Evolutionary conservation across 2,329 filamentous ascomycete genomes (phyloP).

Genomic region (Corinectria fuckeliana): DNA sequence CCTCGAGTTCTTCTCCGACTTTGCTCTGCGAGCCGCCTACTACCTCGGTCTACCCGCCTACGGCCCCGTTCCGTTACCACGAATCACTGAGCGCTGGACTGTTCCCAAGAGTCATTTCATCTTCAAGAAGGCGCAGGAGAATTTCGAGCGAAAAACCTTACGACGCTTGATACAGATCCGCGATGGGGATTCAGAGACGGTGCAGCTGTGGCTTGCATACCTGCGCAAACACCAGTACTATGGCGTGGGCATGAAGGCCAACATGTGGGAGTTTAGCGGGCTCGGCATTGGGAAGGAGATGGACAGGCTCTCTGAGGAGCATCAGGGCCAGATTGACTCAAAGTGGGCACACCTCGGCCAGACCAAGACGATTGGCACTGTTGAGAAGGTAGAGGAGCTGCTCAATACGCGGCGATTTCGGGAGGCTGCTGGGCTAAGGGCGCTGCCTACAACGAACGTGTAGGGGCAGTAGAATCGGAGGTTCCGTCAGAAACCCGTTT

Average conservation of each 20-base stretch:
- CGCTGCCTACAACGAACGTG: conserved; percentile 30
- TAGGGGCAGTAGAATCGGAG: conserved; percentile 6
- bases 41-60: conserved; percentile 86
- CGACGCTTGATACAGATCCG: conserved; percentile 89
- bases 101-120: conserved; percentile 89
- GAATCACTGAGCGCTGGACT: conserved; percentile 91
- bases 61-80: conserved; percentile 85
- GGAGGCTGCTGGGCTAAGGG: conserved; percentile 41
- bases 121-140: conserved; percentile 97
- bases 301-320: conserved; percentile 31
- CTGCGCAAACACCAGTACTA: conserved; percentile 91
- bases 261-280: conserved; percentile 87
- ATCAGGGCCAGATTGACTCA: conserved; percentile 48
- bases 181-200: conserved; percentile 86
- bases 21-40: conserved; percentile 92
- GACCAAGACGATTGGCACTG: conserved; percentile 55
- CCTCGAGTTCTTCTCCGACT: conserved; percentile 93
- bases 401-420: conserved; percentile 59
- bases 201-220: conserved; percentile 92
- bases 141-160: conserved; percentile 91
- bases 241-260: conserved; percentile 99
- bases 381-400: conserved; percentile 64
- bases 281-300: conserved; percentile 55
- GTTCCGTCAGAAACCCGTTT: background rate
- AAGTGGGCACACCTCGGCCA: conserved; percentile 65